phyloP scores from a whole-genome alignment of 805 yeast genomes.

The Wickerhamomyces chaumierensis region DNA sequence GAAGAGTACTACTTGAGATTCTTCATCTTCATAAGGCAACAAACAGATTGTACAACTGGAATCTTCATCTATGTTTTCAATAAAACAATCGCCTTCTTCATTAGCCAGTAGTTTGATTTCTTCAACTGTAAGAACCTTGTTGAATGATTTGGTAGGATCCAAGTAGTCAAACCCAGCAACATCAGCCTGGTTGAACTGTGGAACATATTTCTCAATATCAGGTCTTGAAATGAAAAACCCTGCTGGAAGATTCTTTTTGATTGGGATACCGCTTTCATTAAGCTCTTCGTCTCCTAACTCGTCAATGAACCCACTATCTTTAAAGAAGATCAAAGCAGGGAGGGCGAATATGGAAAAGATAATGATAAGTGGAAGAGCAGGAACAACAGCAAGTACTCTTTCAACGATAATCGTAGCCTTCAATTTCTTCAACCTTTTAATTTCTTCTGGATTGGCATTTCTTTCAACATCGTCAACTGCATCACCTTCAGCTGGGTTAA shows the following conservation, averaged over 20 bases:
- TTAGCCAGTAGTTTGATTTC: neutral
- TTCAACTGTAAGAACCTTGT: neutral
- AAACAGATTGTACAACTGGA: neutral
- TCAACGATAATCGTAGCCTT: neutral
- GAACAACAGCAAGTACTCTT: too few species aligned
- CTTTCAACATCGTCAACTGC: too few species aligned
- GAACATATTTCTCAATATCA: neutral
- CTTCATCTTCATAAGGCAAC: neutral
- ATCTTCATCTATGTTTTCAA: neutral
- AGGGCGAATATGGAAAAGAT: neutral
- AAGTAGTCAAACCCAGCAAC: slow-evolving; percentile 1
- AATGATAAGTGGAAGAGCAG: neutral
- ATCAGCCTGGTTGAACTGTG: neutral
- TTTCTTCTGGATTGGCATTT: too few species aligned
- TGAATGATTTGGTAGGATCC: slow-evolving; percentile 1
- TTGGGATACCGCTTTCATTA: neutral
- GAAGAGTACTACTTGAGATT: neutral
- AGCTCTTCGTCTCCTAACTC: neutral
- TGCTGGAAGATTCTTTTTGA: neutral
- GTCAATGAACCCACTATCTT: neutral
- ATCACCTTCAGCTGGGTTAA: too few species aligned
- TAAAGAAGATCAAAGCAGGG: neutral
- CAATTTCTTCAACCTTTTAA: neutral
- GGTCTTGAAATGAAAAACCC: neutral
- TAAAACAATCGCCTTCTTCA: slow-evolving; percentile 1